phyloP scores from a whole-genome alignment of 192 early-diverging fungal species.

The Kickxella alabastrina region DNA sequence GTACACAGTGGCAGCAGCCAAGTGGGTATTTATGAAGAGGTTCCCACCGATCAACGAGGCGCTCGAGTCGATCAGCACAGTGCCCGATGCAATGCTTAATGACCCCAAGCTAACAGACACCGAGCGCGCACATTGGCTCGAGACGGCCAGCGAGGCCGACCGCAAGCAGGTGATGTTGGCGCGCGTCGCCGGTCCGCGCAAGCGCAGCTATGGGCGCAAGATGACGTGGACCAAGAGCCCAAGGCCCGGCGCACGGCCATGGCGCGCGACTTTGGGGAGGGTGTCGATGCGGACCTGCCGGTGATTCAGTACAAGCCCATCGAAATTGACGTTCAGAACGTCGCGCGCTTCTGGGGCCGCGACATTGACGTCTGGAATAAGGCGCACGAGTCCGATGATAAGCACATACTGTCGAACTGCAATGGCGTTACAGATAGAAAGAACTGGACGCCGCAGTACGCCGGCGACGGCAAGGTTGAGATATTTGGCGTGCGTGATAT shows the following conservation, averaged over 20 bases:
- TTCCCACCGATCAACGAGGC: constrained; percentile 62
- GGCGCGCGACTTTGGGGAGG: constrained; percentile 41
- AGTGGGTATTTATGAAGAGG: constrained; percentile 60
- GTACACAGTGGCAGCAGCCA: constrained; percentile 59
- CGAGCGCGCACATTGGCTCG: constrained; percentile 30
- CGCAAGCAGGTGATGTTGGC: constrained; percentile 37
- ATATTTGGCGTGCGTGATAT: constrained; percentile 61
- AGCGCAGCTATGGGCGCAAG: constrained; percentile 36
- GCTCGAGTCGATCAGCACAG: constrained; percentile 56
- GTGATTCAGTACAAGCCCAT: constrained; percentile 59
- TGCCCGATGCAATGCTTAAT: constrained; percentile 48
- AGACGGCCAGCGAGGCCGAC: constrained; percentile 26
- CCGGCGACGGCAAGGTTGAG: constrained; percentile 66
- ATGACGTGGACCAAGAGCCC: constrained; percentile 42
- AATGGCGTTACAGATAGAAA: constrained; percentile 52
- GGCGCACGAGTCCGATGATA: constrained; percentile 36
- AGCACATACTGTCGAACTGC: constrained; percentile 43
- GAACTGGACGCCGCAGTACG: constrained; percentile 63
- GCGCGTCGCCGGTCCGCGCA: constrained; percentile 32
- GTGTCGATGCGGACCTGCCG: constrained; percentile 37
- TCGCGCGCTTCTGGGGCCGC: constrained; percentile 68
- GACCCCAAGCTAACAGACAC: constrained; percentile 40
- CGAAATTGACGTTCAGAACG: constrained; percentile 70
- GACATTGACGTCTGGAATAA: constrained; percentile 68
- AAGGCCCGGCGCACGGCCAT: constrained; percentile 30